Percentiles rank a stretch among this genome's conserved stretches.
Evolutionary conservation across 139 green algal genomes (phyloP).

Genomic region (Chlorella sp.): DNA sequence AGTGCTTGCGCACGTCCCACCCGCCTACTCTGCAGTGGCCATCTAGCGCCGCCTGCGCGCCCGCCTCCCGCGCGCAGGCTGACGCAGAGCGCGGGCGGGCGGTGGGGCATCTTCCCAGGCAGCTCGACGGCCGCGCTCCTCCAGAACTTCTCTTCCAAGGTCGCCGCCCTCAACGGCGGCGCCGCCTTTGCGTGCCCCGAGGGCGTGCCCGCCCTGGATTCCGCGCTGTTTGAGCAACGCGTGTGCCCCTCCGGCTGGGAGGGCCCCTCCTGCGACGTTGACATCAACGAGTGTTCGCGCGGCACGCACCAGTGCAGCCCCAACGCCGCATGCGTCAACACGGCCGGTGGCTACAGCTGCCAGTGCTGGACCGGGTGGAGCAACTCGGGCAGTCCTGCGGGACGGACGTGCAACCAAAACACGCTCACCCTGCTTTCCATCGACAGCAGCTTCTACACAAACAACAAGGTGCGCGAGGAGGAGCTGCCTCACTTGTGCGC

Average conservation of each 20-base stretch:
- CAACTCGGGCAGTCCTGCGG: constrained; percentile 7
- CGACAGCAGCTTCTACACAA: constrained; percentile 5
- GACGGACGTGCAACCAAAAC: constrained; percentile 2
- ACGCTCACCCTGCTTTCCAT: neutral
- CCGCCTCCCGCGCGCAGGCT: too few relatives aligned
- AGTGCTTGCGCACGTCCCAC: too few relatives aligned
- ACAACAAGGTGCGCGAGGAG: neutral
- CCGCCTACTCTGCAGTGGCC: too few relatives aligned
- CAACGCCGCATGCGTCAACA: constrained; percentile 58
- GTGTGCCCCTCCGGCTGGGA: constrained; percentile 33
- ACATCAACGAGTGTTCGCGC: constrained; percentile 56
- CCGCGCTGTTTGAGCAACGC: too few relatives aligned
- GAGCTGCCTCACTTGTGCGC: neutral
- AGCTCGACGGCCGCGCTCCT: too few relatives aligned
- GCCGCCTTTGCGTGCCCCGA: too few relatives aligned
- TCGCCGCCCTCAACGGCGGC: neutral
- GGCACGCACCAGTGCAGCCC: constrained; percentile 36
- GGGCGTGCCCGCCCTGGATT: too few relatives aligned
- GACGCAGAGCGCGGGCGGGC: neutral
- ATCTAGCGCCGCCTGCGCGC: too few relatives aligned
- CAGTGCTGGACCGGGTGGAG: constrained; percentile 41
- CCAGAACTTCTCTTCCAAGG: neutral
- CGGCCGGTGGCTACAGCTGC: constrained; percentile 43
- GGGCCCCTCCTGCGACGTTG: constrained; percentile 40
- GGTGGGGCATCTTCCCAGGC: constrained; percentile 19